Evolutionary conservation across 225 moss, liverwort and hornwort genomes (phyloP).

Genomic region (Bryum argenteum): DNA sequence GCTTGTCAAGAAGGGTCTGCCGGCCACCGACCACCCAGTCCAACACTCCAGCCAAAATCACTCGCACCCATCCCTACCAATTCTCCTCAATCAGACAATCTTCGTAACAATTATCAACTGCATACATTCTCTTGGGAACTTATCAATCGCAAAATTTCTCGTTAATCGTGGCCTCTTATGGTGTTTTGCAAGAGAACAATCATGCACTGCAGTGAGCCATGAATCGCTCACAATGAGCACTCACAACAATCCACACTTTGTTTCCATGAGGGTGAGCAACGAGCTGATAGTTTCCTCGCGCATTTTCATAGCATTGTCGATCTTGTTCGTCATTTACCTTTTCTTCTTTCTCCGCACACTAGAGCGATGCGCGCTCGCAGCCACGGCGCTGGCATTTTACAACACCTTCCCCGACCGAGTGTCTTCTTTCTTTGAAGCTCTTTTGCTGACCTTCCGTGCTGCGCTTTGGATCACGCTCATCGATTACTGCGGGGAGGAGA

Average conservation of each 20-base stretch:
- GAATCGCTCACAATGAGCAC: constrained; percentile 1
- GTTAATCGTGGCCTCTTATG: too few relatives aligned
- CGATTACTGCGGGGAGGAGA: constrained; percentile 54
- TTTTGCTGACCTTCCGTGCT: constrained; percentile 40
- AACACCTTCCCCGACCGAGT: constrained; percentile 49
- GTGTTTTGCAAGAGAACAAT: too few relatives aligned
- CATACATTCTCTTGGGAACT: too few relatives aligned
- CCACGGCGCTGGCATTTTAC: constrained; percentile 42
- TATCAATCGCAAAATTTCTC: too few relatives aligned
- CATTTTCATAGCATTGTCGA: constrained; percentile 31
- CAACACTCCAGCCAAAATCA: too few relatives aligned
- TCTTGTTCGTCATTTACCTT: constrained; percentile 35
- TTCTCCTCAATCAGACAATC: too few relatives aligned
- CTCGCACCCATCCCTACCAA: too few relatives aligned
- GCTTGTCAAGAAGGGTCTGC: too few relatives aligned
- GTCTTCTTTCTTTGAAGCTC: constrained; percentile 16
- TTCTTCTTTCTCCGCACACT: constrained; percentile 39
- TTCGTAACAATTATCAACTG: too few relatives aligned
- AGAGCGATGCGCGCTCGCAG: constrained; percentile 49
- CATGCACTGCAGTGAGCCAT: too few relatives aligned
- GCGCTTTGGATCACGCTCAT: constrained; percentile 60
- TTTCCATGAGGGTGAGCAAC: constrained; percentile 31
- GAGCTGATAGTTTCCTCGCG: constrained; percentile 48
- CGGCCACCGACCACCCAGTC: too few relatives aligned
- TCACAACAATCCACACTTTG: constrained; percentile 27